Evolutionary conservation across 495 filamentous ascomycete species (phyloP).

Genomic region (Usnea hakonensis): DNA sequence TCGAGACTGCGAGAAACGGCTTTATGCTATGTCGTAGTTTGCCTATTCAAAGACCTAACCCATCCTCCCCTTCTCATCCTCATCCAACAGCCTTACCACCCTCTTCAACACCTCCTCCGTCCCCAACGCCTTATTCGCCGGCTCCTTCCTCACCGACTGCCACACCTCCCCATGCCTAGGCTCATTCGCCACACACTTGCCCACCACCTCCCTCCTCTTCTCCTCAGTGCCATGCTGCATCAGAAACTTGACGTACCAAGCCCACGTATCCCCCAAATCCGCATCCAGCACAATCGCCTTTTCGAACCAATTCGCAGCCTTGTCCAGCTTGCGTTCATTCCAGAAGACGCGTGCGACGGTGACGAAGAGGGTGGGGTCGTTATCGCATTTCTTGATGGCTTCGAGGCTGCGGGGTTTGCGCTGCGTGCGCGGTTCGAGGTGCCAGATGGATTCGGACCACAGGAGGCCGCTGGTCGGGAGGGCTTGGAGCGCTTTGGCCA

Average conservation of each 20-base stretch:
- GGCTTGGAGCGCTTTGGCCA: slow-evolving; percentile 88
- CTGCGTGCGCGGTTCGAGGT: slow-evolving; percentile 84
- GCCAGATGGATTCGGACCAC: slow-evolving; percentile 90
- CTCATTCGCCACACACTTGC: slow-evolving; percentile 67
- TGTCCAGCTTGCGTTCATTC: slow-evolving; percentile 74
- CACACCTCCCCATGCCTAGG: slow-evolving; percentile 90
- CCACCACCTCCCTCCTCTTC: slow-evolving; percentile 71
- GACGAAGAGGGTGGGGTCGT: slow-evolving; percentile 77
- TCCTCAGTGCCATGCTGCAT: slow-evolving; percentile 86
- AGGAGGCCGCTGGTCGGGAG: slow-evolving; percentile 81
- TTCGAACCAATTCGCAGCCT: slow-evolving; percentile 93
- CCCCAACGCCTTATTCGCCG: slow-evolving; percentile 61
- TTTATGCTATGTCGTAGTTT: too few relatives aligned
- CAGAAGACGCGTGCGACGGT: slow-evolving; percentile 70
- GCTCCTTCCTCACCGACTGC: slow-evolving; percentile 79
- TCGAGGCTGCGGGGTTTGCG: slow-evolving; percentile 84
- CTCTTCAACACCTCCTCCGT: slow-evolving; percentile 76
- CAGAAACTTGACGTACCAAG: slow-evolving; percentile 95
- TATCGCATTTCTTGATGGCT: slow-evolving; percentile 93
- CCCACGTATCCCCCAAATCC: slow-evolving; percentile 90
- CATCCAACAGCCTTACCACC: slow-evolving; percentile 55
- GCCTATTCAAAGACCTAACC: not conserved
- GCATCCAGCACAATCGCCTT: slow-evolving; percentile 81
- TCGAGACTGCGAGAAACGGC: too few relatives aligned
- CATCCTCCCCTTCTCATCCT: not conserved